Base-by-base conservation (phyloP, 2,329 filamentous ascomycete genomes). In the Colletotrichum sp. region DNA sequence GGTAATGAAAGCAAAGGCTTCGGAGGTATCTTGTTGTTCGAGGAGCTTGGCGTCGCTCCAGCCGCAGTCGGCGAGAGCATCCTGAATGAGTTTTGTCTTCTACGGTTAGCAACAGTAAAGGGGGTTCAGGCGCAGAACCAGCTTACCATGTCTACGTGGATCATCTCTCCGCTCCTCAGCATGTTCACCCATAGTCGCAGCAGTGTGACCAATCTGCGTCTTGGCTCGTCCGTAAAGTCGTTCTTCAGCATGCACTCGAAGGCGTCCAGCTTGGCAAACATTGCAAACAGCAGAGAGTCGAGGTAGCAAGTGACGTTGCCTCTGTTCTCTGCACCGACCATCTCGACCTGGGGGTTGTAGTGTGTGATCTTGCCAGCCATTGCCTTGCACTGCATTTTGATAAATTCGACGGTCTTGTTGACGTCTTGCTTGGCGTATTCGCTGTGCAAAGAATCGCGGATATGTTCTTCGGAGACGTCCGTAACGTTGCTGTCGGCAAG, bases 1-100 rank as follows among this genome's bases (percentile, higher is more conserved):
- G 1, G 96, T 98, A 78, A 99, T 96, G 83, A 98, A 98, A 0
- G 93, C 95, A 82, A 99, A 99, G 1, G 96, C 96, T 84, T 99
- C 97, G 0, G 97, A 98, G 0, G 95, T 95, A 84, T 99, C 97
- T 85, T 99, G 97, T 82, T 99, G 97, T 79, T 93, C 91, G n/a
- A 95, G 82, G 73, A 91, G 85, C 26, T 91, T 90, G 63, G 96
- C 96, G 74, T 98, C 96, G 79, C 90, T 87, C 97, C 97, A 99
- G 6, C 96, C 97, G 82, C 96, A 98, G 69, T 93, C 93, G 21
- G 94, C 93, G 52, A 99, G 85, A 12, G 95, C 90, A 55, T 96
- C 92, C 84, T 98, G 96, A 16, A 99, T 90, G 78, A 95, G 89
- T 83, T 94, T 91, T 9, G 95, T 98, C 94, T 96, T 80, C 32